Percentiles rank a stretch among this genome's conserved stretches.
Conservation (phyloP, 2,329 filamentous ascomycete species). For the Sarocladium oryzae region DNA sequence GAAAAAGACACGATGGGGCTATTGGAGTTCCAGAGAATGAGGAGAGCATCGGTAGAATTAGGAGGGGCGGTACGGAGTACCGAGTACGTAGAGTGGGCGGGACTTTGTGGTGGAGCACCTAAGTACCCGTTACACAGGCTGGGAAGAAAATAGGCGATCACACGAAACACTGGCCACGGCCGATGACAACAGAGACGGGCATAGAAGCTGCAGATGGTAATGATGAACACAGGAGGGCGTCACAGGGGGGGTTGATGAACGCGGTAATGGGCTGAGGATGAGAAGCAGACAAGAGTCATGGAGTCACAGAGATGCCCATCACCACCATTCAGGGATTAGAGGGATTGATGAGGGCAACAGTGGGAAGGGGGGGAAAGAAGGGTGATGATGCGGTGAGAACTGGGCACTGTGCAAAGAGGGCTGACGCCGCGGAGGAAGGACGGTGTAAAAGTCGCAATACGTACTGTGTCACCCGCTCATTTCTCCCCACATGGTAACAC, state of each 20-base stretch:
- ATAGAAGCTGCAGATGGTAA: neutral
- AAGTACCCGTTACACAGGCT: neutral
- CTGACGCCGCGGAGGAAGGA: too few relatives aligned
- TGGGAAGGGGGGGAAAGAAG: too few relatives aligned
- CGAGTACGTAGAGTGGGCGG: neutral
- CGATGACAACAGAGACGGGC: neutral
- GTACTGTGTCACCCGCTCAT: neutral
- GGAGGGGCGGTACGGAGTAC: constrained; percentile 2
- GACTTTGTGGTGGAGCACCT: neutral
- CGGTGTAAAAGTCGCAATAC: neutral
- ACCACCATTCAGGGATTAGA: constrained; percentile 7
- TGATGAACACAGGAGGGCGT: neutral
- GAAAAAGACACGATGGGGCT: constrained; percentile 8
- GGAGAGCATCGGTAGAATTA: neutral
- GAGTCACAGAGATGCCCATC: constrained; percentile 3
- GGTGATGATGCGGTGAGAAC: neutral
- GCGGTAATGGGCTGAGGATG: neutral
- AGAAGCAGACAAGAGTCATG: constrained; percentile 1
- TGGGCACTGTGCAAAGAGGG: neutral
- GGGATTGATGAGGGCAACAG: too few relatives aligned
- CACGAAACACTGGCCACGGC: neutral
- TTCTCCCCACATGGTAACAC: neutral
- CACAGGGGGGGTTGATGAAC: neutral
- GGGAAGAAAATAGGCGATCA: neutral
- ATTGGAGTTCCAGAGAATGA: neutral